These are phyloP conservation scores for Eucalyptus marginata DNA, from an alignment of 345 rosid genomes.

Conservation along the genomic window DNA sequence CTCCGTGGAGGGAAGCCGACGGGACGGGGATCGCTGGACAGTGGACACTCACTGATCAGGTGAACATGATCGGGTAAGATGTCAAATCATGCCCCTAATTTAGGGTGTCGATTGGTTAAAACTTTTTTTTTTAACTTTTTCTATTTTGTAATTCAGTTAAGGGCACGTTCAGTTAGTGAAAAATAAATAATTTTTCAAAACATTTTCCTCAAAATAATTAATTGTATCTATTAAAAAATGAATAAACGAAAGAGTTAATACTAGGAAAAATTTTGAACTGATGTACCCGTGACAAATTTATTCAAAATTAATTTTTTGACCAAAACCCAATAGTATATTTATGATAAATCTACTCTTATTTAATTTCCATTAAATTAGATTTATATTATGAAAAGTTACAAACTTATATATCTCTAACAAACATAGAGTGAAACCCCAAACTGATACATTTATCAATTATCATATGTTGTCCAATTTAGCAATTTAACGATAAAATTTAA, in stretches of 20 bases:
- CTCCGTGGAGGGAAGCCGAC: neutral
- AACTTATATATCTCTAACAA: fast-evolving
- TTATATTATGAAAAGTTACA: no score
- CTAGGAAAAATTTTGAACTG: fast-evolving
- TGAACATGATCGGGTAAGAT: neutral
- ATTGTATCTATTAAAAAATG: neutral
- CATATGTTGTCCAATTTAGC: fast-evolving
- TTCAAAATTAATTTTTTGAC: no score
- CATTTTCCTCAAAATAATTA: fast-evolving
- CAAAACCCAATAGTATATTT: fast-evolving
- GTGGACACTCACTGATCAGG: neutral
- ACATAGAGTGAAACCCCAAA: fast-evolving
- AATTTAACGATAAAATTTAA: no score
- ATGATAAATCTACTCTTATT: no score
- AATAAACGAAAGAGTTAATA: neutral
- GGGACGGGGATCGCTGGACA: neutral
- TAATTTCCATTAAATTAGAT: no score
- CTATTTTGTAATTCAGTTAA: no score
- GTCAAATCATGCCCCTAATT: neutral
- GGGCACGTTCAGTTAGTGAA: no score
- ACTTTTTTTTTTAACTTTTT: no score
- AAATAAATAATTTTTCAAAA: neutral
- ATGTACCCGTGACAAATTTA: fast-evolving
- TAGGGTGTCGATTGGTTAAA: neutral
- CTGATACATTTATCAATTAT: fast-evolving